phyloP scores from a whole-genome alignment of 768 basidiomycete species.

The Glaciozyma martinii region DNA sequence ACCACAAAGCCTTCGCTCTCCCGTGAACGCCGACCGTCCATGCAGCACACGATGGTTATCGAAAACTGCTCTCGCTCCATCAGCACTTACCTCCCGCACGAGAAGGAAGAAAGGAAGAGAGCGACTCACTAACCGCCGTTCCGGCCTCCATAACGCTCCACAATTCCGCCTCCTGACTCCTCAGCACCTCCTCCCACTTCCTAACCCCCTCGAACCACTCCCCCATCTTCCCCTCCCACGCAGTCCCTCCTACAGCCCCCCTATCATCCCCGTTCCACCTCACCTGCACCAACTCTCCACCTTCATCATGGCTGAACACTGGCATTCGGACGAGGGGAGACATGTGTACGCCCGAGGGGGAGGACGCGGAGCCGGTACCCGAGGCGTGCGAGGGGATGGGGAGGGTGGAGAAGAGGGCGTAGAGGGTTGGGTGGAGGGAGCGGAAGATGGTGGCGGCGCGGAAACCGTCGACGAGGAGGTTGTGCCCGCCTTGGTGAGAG shows the following conservation, averaged over 20 bases:
- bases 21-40: slow-evolving; percentile 82
- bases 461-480: slow-evolving; percentile 92
- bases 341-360: slow-evolving; percentile 38
- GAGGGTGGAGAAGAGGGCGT: slow-evolving; percentile 58
- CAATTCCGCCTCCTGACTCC: slow-evolving; percentile 73
- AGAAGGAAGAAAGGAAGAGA: slow-evolving; percentile 4
- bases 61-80: slow-evolving; percentile 49
- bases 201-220: slow-evolving; percentile 79
- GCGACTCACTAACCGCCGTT: slow-evolving; percentile 68
- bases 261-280: slow-evolving; percentile 94
- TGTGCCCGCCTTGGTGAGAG: slow-evolving; percentile 69
- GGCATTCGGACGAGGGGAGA: slow-evolving; percentile 57
- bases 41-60: slow-evolving; percentile 92
- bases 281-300: slow-evolving; percentile 63
- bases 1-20: slow-evolving; percentile 84
- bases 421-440: slow-evolving; percentile 60
- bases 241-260: slow-evolving; percentile 54
- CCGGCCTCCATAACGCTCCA: slow-evolving; percentile 86
- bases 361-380: slow-evolving; percentile 51
- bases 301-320: slow-evolving; percentile 57
- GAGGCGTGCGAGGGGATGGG: slow-evolving; percentile 79
- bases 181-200: slow-evolving; percentile 65
- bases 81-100: background rate
- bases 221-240: slow-evolving; percentile 55
- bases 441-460: slow-evolving; percentile 74